Conservation (phyloP, 2,329 filamentous ascomycete species). For the Sphaerulina vaccinii region DNA sequence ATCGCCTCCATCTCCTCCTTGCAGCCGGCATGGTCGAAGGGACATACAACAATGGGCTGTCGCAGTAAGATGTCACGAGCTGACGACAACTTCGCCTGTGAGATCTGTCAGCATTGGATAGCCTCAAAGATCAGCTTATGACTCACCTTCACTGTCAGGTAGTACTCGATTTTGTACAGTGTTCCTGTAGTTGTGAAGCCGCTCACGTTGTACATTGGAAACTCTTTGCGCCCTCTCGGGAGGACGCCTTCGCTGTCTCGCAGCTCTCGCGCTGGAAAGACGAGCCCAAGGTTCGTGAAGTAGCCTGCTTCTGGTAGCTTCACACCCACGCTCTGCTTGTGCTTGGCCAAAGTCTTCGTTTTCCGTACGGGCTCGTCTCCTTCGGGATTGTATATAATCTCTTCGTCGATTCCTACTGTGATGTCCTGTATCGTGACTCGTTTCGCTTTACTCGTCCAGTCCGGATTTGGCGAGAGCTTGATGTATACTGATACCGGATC, state of each 20-base stretch:
- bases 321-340: slow-evolving; percentile 75
- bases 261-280: slow-evolving; percentile 86
- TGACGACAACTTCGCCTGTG: slow-evolving; percentile 79
- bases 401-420: slow-evolving; percentile 90
- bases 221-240: slow-evolving; percentile 78
- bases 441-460: slow-evolving; percentile 86
- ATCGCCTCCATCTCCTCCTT: slow-evolving; percentile 99
- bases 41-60: slow-evolving; percentile 93
- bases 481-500: slow-evolving; percentile 97
- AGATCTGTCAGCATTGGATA: slow-evolving; percentile 17
- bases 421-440: slow-evolving; percentile 93
- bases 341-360: slow-evolving; percentile 80
- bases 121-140: not conserved
- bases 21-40: slow-evolving; percentile 89
- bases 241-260: slow-evolving; percentile 85
- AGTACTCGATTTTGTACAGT: slow-evolving; percentile 98
- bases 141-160: slow-evolving; percentile 83
- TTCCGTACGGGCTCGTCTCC: slow-evolving; percentile 76
- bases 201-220: slow-evolving; percentile 82
- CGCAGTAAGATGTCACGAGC: slow-evolving; percentile 85
- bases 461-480: slow-evolving; percentile 85
- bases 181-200: slow-evolving; percentile 93
- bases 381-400: slow-evolving; percentile 98
- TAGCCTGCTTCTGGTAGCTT: slow-evolving; percentile 90
- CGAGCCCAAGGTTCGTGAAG: slow-evolving; percentile 84